Evolutionary conservation across 805 yeast genomes (phyloP), one percentile per base, ranked within the genome.

Genomic region (Candida germanica): DNA sequence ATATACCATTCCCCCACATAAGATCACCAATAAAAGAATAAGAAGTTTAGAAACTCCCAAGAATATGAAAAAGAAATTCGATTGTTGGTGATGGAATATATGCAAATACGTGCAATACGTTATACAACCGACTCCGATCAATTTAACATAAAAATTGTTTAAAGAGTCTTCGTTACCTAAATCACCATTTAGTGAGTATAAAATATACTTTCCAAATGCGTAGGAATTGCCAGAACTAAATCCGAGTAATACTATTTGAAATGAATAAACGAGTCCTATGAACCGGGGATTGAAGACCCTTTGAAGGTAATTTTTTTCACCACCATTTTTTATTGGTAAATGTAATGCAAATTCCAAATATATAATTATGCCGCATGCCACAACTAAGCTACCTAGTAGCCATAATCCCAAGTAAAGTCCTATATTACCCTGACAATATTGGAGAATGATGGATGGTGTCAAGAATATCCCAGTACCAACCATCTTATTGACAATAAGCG

Each of bases 141-240:
- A 42, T 40, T 80, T 62, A 8, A 74, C 69, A 35, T 54, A 37
- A 58, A 64, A 39, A 42, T 50, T 30, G 40, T 22, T 70, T 2
- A 44, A 21, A 4, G 47, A 49, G 3, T 35, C 34, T 8, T 43
- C 50, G 6, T 44, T 46, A 8, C 48, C 48, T 4, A 50, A 50
- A 12, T 52, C 47, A 19, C 57, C 58, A 22, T 58, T 56, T 17
- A 57, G 35, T 3, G 70, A 64, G 40, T 45, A 66, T 42, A 76
- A 64, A 5, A 78, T 50, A 49, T 79, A 79, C 39, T 75, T 69
- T 3, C 86, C 86, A 54, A 80, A 78, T 0, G 84, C 84, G 49
- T 72, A 78, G 17, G 80, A 65, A 47, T 80, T 80, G 2, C 82
- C 80, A 5, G 83, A 73, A 38, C 81, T 73, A 50, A 77, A 76